A percentile compares a stretch with the other conserved stretches of the same genome.
Conservation (phyloP, 306 rosid species). For the Fragaria vesca region DNA sequence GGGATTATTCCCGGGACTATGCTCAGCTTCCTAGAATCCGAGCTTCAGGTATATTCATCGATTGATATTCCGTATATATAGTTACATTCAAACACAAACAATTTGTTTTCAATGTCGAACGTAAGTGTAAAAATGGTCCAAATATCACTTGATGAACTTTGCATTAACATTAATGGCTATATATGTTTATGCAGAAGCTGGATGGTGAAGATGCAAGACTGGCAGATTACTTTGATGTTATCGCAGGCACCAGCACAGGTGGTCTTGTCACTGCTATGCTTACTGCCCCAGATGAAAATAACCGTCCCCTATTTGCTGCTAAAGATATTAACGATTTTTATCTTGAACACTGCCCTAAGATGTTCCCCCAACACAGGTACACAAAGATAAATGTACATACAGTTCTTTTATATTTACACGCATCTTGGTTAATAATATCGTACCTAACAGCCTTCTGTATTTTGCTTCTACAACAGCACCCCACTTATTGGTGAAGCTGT, state of each 20-base stretch:
- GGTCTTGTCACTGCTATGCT: slow-evolving; percentile 46
- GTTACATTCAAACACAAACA: too few species aligned
- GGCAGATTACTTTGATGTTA: slow-evolving; percentile 38
- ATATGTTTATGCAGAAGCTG: slow-evolving; percentile 20
- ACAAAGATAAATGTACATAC: background rate
- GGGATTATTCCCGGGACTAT: slow-evolving; percentile 64
- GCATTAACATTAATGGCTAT: background rate
- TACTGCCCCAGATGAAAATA: slow-evolving; percentile 31
- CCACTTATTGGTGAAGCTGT: background rate
- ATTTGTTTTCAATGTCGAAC: too few species aligned
- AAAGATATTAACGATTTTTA: slow-evolving; percentile 39
- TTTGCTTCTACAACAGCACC: slow-evolving; percentile 1
- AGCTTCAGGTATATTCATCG: slow-evolving; percentile 50
- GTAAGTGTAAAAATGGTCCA: too few species aligned
- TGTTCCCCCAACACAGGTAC: slow-evolving; percentile 42
- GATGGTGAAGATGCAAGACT: slow-evolving; percentile 30
- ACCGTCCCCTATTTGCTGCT: slow-evolving; percentile 36
- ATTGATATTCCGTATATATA: background rate
- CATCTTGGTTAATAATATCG: background rate
- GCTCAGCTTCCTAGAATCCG: slow-evolving; percentile 56
- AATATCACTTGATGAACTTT: too few species aligned
- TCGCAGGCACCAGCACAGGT: slow-evolving; percentile 47
- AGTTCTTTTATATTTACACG: background rate
- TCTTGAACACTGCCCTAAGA: slow-evolving; percentile 36
- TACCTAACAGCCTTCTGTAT: background rate